Conservation (phyloP, 805 yeast genomes). For the Teunomyces gatunensis region DNA sequence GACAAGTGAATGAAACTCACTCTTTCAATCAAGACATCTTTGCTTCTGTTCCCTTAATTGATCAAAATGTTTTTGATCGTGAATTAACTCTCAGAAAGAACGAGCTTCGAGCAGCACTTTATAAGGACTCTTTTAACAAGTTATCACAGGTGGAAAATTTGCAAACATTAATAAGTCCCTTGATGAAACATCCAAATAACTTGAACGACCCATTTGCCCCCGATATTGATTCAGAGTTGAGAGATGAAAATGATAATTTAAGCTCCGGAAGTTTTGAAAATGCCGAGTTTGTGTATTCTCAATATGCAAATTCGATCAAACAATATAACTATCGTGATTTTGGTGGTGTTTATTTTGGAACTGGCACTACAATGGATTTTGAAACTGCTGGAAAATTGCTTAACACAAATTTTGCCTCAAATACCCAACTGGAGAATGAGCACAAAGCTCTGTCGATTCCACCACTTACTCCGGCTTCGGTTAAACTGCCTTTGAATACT, state of each 20-base stretch:
- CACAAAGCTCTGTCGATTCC: background rate
- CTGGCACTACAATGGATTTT: background rate
- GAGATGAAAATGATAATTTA: slow-evolving; percentile 2
- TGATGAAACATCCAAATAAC: no score
- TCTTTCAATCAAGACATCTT: slow-evolving; percentile 8
- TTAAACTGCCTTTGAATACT: background rate
- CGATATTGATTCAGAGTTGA: background rate
- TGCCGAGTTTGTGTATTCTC: slow-evolving; percentile 4
- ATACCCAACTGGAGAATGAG: background rate
- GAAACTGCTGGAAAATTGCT: background rate
- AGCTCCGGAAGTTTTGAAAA: slow-evolving; percentile 7
- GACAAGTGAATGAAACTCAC: background rate
- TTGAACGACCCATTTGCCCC: background rate
- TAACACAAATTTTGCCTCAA: background rate
- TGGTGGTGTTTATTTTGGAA: background rate
- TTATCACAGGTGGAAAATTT: slow-evolving; percentile 5
- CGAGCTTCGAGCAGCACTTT: slow-evolving; percentile 9
- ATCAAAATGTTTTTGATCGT: slow-evolving; percentile 7
- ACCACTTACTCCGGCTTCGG: background rate
- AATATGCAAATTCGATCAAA: background rate
- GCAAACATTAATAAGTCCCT: background rate
- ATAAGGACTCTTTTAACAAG: slow-evolving; percentile 10
- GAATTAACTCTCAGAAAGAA: slow-evolving; percentile 12
- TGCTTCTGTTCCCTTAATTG: slow-evolving; percentile 10
- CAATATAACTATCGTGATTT: background rate